Percentiles rank a stretch among this genome's conserved stretches.
These are phyloP conservation scores for Fraxinus cuspidata DNA, from an alignment of 257 asterid species.

Conservation along the genomic window DNA sequence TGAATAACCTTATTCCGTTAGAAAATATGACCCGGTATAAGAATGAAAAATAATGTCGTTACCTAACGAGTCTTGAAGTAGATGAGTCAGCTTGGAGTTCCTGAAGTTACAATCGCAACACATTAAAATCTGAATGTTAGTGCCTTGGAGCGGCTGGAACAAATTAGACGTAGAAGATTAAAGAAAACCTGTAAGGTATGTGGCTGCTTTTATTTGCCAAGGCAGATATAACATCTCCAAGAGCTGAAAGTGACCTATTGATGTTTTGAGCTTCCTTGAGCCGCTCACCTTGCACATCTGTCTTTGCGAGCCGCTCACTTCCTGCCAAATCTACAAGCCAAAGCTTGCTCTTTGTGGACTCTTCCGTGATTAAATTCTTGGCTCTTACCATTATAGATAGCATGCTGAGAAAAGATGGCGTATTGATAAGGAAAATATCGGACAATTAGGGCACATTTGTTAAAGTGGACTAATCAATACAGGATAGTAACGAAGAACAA, in stretches of 20 bases:
- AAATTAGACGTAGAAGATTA: slow-evolving; percentile 1
- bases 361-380: slow-evolving; percentile 69
- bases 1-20: slow-evolving; percentile 3
- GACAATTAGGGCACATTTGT: neutral
- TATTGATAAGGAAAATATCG: neutral
- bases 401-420: slow-evolving; percentile 55
- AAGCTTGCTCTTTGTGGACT: slow-evolving; percentile 91
- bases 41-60: slow-evolving; percentile 3
- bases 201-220: slow-evolving; percentile 96
- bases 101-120: slow-evolving; percentile 33
- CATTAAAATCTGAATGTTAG: slow-evolving; percentile 17
- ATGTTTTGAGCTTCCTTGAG: slow-evolving; percentile 99
- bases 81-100: slow-evolving; percentile 93
- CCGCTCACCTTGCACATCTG: slow-evolving; percentile 96
- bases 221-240: slow-evolving; percentile 95
- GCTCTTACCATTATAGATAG: slow-evolving; percentile 85
- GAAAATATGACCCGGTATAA: slow-evolving; percentile 8
- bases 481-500: neutral
- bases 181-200: slow-evolving; percentile 78
- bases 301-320: slow-evolving; percentile 95
- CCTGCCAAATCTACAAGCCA: slow-evolving; percentile 99
- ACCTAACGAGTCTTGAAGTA: slow-evolving; percentile 97
- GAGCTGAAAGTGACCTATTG: slow-evolving; percentile 96
- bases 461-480: neutral
- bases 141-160: neutral